Evolutionary conservation across 371 early-diverging fungal genomes (phyloP), one percentile per base, ranked within the genome.

Genomic region (Mucor sp.): DNA sequence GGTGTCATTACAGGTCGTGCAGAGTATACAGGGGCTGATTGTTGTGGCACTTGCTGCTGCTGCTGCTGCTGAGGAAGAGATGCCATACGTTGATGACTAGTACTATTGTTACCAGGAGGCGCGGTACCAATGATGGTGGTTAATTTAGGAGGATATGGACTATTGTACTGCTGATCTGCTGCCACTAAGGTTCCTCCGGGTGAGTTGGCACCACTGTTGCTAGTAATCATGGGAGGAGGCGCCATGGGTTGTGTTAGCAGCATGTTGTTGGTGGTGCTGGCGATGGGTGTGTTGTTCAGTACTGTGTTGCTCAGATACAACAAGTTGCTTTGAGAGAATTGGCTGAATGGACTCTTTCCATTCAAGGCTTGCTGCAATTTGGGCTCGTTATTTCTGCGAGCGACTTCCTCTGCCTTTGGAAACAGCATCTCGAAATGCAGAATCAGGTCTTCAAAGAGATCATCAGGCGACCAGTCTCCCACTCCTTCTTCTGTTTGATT

Each of bases 401-500:
- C 73, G n/a, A 33, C 57, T 6, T 65, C 67, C 23, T 72, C 73
- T 1, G 73, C 65, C 17, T 48, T 55, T 9, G 60, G 63, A 39
- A 77, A 77, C 7, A 77, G n/a, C 5, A 55, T 50, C 11, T 72
- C 66, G 53, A 44, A 53, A 47, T 69, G 17, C 11, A 72, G 35
- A 15, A 78, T 64, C 11, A 78, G 33, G 53, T 78, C 78, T 37
- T 75, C 78, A 63, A 78, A 72, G 2, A 78, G 55, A 43, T 70
- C 68, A 19, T 78, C 78, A 1, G 70, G 65, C 2, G 68, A 65
- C 73, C 75, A 78, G 17, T 74, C 78, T 12, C 65, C 64, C 6
- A 47, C 12, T 17, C 41, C 25, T 28, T 70, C 67, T 55, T 72
- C 69, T 8, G 78, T 76, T 53, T 78, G 81, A 67, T 84, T 85